These are phyloP conservation scores for Amylocystis lapponica DNA, from an alignment of 768 basidiomycete species.

Conservation along the genomic window DNA sequence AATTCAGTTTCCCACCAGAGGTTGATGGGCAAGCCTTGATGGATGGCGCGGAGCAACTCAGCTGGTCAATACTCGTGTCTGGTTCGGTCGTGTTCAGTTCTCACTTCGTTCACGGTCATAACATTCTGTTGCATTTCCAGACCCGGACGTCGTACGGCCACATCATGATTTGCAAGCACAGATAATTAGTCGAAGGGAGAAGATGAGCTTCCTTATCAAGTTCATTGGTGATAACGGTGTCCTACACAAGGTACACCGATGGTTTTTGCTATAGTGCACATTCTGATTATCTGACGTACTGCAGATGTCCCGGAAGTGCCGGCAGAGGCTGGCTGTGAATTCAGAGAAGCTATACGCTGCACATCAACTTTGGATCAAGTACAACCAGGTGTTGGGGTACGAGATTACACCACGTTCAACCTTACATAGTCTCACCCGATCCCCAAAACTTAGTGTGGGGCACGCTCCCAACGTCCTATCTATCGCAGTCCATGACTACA, in stretches of 20 bases:
- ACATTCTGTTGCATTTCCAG: constrained; percentile 25
- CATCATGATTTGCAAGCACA: constrained; percentile 82
- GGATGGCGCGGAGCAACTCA: constrained; percentile 74
- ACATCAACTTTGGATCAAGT: constrained; percentile 73
- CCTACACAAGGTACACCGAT: constrained; percentile 56
- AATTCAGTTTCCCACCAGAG: constrained; percentile 77
- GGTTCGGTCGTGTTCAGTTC: constrained; percentile 35
- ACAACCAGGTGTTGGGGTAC: constrained; percentile 64
- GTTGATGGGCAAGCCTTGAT: constrained; percentile 75
- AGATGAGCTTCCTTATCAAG: constrained; percentile 78
- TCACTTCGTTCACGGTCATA: neutral
- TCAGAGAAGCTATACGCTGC: constrained; percentile 84
- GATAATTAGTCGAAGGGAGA: constrained; percentile 64
- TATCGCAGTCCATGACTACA: constrained; percentile 64
- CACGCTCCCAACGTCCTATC: constrained; percentile 60
- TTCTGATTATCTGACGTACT: neutral
- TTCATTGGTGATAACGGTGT: constrained; percentile 88
- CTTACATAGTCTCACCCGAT: neutral
- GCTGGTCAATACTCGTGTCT: constrained; percentile 64
- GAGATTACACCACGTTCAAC: constrained; percentile 22
- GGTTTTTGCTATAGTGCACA: neutral
- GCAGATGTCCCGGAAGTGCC: constrained; percentile 76
- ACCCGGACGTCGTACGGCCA: constrained; percentile 60
- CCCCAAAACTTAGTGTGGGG: constrained; percentile 41
- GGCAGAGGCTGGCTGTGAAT: constrained; percentile 71